A percentile compares a stretch with the other conserved stretches of the same genome.
phyloP scores from a whole-genome alignment of 169 alveolate species.

The Plasmodium blacklocki region DNA sequence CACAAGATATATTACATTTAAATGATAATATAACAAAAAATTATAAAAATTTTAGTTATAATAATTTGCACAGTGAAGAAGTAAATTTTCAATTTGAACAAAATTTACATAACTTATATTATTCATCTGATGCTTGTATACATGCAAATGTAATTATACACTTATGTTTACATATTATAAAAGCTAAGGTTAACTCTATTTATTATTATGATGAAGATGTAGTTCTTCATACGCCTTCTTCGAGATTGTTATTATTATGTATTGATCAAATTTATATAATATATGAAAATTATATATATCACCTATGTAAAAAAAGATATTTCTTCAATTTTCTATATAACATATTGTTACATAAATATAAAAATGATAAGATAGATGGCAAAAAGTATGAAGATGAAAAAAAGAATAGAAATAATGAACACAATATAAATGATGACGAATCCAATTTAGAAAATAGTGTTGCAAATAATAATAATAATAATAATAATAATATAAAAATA shows the following conservation, averaged over 20 bases:
- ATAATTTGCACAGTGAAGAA: background rate
- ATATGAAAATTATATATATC: constrained; percentile 73
- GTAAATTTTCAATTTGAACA: constrained; percentile 32
- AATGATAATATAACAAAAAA: too few species aligned
- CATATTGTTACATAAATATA: constrained; percentile 18
- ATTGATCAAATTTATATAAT: constrained; percentile 68
- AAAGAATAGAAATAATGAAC: background rate
- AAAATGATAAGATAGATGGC: constrained; percentile 7
- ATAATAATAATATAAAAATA: background rate
- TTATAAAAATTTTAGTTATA: too few species aligned
- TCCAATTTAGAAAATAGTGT: background rate
- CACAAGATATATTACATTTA: too few species aligned
- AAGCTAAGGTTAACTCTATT: constrained; percentile 49
- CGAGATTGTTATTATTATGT: constrained; percentile 56
- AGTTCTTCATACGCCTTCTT: constrained; percentile 56
- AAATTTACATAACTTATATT: constrained; percentile 22
- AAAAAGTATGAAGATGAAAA: background rate
- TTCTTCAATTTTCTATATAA: constrained; percentile 48
- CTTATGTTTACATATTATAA: constrained; percentile 51
- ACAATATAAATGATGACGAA: background rate
- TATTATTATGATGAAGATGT: constrained; percentile 46
- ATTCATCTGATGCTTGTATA: constrained; percentile 61
- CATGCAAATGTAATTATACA: constrained; percentile 71
- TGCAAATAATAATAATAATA: background rate
- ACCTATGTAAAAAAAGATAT: constrained; percentile 63